A percentile compares a stretch with the other conserved stretches of the same genome.
phyloP scores from a whole-genome alignment of 208 protist species.

The Novymonas esmeraldas region DNA sequence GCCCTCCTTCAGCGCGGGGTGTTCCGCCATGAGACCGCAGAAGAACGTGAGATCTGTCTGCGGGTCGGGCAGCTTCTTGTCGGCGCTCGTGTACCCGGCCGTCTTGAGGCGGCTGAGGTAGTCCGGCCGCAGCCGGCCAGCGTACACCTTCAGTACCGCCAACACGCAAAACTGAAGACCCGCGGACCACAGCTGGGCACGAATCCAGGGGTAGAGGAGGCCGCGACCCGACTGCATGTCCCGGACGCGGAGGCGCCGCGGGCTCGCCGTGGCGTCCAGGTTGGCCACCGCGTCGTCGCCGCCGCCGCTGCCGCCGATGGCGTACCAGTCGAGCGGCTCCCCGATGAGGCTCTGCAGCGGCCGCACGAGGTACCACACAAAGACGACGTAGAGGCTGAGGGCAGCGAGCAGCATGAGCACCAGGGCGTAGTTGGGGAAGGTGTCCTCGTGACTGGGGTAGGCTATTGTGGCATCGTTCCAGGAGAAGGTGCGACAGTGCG shows the following conservation, averaged over 20 bases:
- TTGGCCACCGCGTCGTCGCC: neutral
- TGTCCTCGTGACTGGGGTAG: conserved; percentile 49
- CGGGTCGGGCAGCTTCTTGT: conserved; percentile 27
- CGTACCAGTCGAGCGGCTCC: conserved; percentile 36
- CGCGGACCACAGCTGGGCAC: conserved; percentile 51
- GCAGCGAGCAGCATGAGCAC: conserved; percentile 39
- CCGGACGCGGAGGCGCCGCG: conserved; percentile 17
- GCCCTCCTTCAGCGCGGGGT: conserved; percentile 59
- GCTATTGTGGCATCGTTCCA: conserved; percentile 76
- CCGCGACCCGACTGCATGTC: conserved; percentile 26
- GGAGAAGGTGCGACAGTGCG: conserved; percentile 70
- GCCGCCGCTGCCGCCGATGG: neutral
- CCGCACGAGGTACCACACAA: conserved; percentile 37
- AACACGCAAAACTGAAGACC: conserved; percentile 42
- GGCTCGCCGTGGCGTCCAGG: conserved; percentile 1
- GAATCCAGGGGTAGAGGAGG: conserved; percentile 61
- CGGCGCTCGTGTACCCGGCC: conserved; percentile 45
- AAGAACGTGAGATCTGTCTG: conserved; percentile 48
- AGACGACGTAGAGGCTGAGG: conserved; percentile 42
- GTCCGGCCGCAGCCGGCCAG: conserved; percentile 93
- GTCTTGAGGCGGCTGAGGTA: conserved; percentile 65
- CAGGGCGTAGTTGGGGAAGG: conserved; percentile 71
- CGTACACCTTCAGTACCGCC: conserved; percentile 70
- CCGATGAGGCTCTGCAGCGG: conserved; percentile 31
- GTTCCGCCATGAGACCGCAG: conserved; percentile 48